Base-by-base conservation (phyloP, 106 monocot species). In the Dendrobium chrysotoxum region DNA sequence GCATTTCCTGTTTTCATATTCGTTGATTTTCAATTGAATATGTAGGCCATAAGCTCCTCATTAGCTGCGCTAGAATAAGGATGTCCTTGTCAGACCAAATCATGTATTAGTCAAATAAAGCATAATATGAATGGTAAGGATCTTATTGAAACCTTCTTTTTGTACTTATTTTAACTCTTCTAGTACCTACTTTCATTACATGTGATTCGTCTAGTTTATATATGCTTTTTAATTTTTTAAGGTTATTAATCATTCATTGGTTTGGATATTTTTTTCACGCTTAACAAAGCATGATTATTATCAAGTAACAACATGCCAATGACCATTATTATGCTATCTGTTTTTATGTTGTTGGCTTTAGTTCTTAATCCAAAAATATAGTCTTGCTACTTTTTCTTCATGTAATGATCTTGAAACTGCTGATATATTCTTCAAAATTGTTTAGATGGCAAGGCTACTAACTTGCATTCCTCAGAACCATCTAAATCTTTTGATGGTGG, bases 371-470 rank as follows among this genome's bases (percentile, higher is more conserved):
- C 31, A 70, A 35, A 70, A 21, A 8, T 7, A 70, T 15, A 70
- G 30, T 74, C 40, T 74, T 40, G 44, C 4, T 44, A 16, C 17
- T 9, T 42, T 42, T 38, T 44, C 2, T 23, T 75, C 20, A n/a
- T 75, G 23, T 76, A 50, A 26, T 46, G 46, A 45, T 46, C 10
- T 50, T 76, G 26, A 76, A 41, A n/a, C 26, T 39, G 16, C 47
- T 76, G 23, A 50, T 17, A 76, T 76, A 76, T 80, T 81, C 12
- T 74, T 64, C 81, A 12, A 90, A 87, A 88, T 66, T 78, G 68
- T 25, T 71, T 78, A 81, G 85, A 81, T 12, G 61, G 76, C 30
- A 83, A 81, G 61, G 81, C 28, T 54, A 41, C 81, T 54, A 82
- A 83, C 44, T 81, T 47, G 4, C 81, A 82, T 80, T 72, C 81